Evolutionary conservation across 2,329 filamentous ascomycete species (phyloP).

Genomic region (Pseudogymnoascus destructans): DNA sequence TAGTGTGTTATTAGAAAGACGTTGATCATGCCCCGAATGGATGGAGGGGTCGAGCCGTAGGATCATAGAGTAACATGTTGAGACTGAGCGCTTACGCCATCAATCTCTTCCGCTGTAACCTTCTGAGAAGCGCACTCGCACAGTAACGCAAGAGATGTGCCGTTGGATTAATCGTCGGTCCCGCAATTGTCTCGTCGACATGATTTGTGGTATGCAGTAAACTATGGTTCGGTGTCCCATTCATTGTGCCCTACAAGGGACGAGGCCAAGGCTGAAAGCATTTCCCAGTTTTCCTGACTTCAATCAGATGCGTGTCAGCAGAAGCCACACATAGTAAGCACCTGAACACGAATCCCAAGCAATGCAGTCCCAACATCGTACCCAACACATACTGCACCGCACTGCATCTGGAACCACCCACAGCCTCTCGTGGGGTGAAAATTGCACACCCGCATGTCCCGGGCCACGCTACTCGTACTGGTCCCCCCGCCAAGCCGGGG

Average conservation of each 20-base stretch:
- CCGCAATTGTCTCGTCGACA: neutral
- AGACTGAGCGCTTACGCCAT: neutral
- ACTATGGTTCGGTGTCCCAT: neutral
- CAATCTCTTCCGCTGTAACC: neutral
- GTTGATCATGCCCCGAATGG: neutral
- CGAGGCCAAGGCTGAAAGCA: neutral
- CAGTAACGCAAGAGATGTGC: neutral
- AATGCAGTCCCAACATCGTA: slow-evolving; percentile 4
- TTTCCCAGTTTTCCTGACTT: neutral
- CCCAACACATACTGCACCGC: neutral
- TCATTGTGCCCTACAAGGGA: neutral
- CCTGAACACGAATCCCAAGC: neutral
- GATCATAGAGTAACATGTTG: neutral
- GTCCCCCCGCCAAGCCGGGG: slow-evolving; percentile 1
- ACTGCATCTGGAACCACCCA: neutral
- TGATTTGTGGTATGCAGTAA: neutral
- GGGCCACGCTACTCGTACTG: slow-evolving; percentile 5
- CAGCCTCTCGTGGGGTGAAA: neutral
- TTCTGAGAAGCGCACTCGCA: slow-evolving; percentile 2
- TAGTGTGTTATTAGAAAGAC: neutral
- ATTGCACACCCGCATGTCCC: neutral
- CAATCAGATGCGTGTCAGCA: neutral
- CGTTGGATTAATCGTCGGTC: neutral
- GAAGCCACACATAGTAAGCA: neutral
- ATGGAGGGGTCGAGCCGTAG: neutral